Evolutionary conservation across 169 alveolate species (phyloP).

Genomic region (Plasmodium gonderi): DNA sequence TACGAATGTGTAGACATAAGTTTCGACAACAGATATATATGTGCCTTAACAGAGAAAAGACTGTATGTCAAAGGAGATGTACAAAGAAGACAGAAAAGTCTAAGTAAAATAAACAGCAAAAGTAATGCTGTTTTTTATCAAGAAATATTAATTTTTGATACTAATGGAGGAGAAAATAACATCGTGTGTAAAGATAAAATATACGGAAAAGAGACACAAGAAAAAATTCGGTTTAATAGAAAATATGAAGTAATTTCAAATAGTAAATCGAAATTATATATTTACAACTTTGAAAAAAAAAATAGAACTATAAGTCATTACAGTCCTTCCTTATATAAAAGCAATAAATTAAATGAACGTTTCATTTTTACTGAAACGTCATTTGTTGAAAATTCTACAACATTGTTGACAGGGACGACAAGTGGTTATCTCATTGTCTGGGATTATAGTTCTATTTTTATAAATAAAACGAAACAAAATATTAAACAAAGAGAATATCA

Average conservation of each 20-base stretch:
- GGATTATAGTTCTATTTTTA: conserved; percentile 71
- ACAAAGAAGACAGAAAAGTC: not conserved
- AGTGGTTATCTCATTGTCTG: conserved; percentile 54
- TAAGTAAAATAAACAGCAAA: not conserved
- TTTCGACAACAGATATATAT: conserved; percentile 61
- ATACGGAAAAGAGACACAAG: conserved; percentile 57
- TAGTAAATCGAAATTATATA: conserved; percentile 55
- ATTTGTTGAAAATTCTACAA: conserved; percentile 62
- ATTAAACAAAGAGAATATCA: conserved; percentile 75
- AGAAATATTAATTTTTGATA: conserved; percentile 46
- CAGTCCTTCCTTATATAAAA: conserved; percentile 74
- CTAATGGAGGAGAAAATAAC: conserved; percentile 31
- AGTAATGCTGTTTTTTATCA: conserved; percentile 12
- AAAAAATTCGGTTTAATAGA: conserved; percentile 56
- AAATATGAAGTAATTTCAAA: conserved; percentile 66
- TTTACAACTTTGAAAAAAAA: conserved; percentile 64
- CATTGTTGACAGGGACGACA: conserved; percentile 67
- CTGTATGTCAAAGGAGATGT: conserved; percentile 16
- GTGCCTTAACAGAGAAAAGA: conserved; percentile 64
- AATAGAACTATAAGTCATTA: conserved; percentile 55
- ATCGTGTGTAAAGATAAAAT: conserved; percentile 59
- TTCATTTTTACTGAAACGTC: conserved; percentile 70
- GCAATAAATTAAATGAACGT: conserved; percentile 61
- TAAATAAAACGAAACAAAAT: conserved; percentile 57
- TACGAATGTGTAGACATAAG: conserved; percentile 73